Percentiles rank a stretch among this genome's conserved stretches.
Conservation (phyloP, 192 early-diverging fungal genomes). For the Ambispora gerdemannii region DNA sequence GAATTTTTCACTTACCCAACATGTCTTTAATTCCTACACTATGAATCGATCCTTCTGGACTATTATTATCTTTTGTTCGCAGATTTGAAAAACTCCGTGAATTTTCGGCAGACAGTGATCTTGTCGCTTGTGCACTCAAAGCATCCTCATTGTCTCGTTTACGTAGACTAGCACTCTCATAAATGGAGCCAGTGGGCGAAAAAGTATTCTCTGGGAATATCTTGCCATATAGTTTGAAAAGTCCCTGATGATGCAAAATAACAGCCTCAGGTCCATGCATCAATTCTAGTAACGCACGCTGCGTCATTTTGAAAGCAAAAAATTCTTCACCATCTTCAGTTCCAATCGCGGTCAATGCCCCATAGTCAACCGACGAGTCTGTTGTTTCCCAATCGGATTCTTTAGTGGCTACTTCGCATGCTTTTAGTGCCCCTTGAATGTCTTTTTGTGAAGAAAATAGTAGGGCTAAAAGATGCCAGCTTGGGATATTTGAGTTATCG, state of each 20-base stretch:
- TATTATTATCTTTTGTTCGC: slow-evolving; percentile 22
- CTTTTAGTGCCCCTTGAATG: slow-evolving; percentile 56
- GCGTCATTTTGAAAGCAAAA: slow-evolving; percentile 62
- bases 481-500: slow-evolving; percentile 55
- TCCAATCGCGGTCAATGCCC: slow-evolving; percentile 15
- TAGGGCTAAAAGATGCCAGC: slow-evolving; percentile 74
- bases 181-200: slow-evolving; percentile 31
- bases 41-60: slow-evolving; percentile 29
- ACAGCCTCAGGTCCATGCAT: slow-evolving; percentile 50
- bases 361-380: slow-evolving; percentile 24
- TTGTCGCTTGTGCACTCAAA: background rate
- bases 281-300: slow-evolving; percentile 49
- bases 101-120: slow-evolving; percentile 25
- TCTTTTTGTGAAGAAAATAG: slow-evolving; percentile 67
- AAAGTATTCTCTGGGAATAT: slow-evolving; percentile 40
- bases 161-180: slow-evolving; percentile 33
- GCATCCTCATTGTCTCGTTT: slow-evolving; percentile 29
- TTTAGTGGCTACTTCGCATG: slow-evolving; percentile 60
- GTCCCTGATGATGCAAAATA: slow-evolving; percentile 50
- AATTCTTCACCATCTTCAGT: slow-evolving; percentile 58
- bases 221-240: slow-evolving; percentile 65
- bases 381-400: slow-evolving; percentile 52
- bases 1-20: slow-evolving; percentile 32
- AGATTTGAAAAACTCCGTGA: slow-evolving; percentile 34
- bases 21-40: slow-evolving; percentile 27